Base-by-base conservation (phyloP, 2,329 filamentous ascomycete genomes). In the Thelonectria olida region DNA sequence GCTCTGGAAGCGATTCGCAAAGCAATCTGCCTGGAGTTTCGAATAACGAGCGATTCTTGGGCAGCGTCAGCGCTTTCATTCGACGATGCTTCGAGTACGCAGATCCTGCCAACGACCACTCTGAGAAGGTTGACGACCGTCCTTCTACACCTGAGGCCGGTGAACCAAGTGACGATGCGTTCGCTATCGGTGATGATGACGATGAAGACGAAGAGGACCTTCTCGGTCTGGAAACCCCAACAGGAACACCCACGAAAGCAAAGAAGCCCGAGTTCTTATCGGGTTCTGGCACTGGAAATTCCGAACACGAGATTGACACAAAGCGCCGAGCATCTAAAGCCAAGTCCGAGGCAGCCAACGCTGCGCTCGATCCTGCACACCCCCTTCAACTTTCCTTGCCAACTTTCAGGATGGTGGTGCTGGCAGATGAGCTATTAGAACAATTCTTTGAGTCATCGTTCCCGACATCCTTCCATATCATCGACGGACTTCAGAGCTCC, bases 361-460 rank as follows among this genome's bases (percentile, higher is more conserved):
- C 90, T 8, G 96, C 96, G 1, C 85, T 99, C 4, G 94, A 99
- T 74, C 96, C 96, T 3, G 90, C 93, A 23, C 95, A 97, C 65
- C 96, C 96, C 7, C 85, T 99, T 1, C 92, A 97, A 75, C 97
- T 99, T 73, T 98, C 96, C 1, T 85, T 99, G 1, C 96, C 96
- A 1, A 99, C 96, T 1, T 99, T 99, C 85, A 91, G 96, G 67
- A 99, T 99, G 96, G 93, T 99, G 4, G 92, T 99, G 9, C 87
- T 99, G 7, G 96, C 96, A 42, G 96, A 99, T 73, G 96, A 99
- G 76, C 85, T 96, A 1, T 87, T 99, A 6, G 95, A 99, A 73
- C 92, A 96, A 69, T 99, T 99, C 79, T 99, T 99, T 75, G 96
- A 99, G 79, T 92, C 92, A 1, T 96, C 93, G 39, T 97, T 98